These are phyloP conservation scores for Encephalitozoon cuniculi DNA, from an alignment of 371 early-diverging fungal species.

Conservation along the genomic window DNA sequence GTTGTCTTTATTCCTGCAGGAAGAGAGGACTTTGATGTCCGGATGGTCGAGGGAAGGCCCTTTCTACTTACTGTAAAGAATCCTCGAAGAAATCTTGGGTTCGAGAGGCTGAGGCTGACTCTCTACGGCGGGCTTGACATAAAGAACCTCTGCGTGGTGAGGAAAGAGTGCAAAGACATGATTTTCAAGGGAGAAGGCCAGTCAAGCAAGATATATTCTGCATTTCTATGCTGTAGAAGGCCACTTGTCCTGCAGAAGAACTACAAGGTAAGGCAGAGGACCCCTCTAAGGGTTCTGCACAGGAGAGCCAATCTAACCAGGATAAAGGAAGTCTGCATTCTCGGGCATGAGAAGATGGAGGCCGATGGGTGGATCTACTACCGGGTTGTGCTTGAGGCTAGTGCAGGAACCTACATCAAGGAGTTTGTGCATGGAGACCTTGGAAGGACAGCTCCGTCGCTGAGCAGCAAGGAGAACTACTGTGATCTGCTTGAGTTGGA, in stretches of 20 bases:
- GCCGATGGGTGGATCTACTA: constrained; percentile 24
- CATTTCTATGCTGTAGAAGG: constrained; percentile 16
- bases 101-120: constrained; percentile 73
- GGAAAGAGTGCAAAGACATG: constrained; percentile 11
- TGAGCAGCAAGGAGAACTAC: constrained; percentile 64
- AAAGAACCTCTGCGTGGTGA: constrained; percentile 36
- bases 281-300: constrained; percentile 77
- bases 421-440: constrained; percentile 92
- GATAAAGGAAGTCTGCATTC: constrained; percentile 31
- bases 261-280: constrained; percentile 69
- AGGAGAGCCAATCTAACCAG: constrained; percentile 56
- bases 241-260: constrained; percentile 11
- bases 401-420: constrained; percentile 89
- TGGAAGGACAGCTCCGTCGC: constrained; percentile 75
- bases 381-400: constrained; percentile 19
- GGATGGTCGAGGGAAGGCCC: constrained; percentile 87
- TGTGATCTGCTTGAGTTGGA: constrained; percentile 76
- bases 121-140: constrained; percentile 63
- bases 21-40: constrained; percentile 88
- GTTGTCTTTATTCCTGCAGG: constrained; percentile 75
- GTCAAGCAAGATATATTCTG: constrained; percentile 43
- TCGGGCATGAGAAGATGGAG: background rate
- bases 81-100: constrained; percentile 71
- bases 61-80: constrained; percentile 77
- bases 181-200: constrained; percentile 38